phyloP scores from a whole-genome alignment of 1,284 basidiomycete genomes.

The Porogramme epimiltina region DNA sequence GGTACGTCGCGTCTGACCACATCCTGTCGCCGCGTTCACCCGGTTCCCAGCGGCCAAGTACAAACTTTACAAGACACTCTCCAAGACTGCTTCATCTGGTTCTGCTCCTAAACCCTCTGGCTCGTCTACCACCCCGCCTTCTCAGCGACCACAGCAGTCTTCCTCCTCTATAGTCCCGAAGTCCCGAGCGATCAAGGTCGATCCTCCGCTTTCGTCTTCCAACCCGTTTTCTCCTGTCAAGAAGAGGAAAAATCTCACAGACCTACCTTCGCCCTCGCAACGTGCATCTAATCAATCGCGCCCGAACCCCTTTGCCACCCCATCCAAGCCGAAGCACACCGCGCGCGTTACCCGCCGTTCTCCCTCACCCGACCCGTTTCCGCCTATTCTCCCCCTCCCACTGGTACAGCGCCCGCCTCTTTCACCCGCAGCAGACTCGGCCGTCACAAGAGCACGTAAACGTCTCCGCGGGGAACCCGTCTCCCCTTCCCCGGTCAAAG shows the following conservation, averaged over 20 bases:
- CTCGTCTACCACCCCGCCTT: constrained; percentile 37
- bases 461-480: constrained; percentile 78
- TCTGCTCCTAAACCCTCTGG: constrained; percentile 16
- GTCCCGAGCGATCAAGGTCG: constrained; percentile 49
- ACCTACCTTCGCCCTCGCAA: constrained; percentile 15
- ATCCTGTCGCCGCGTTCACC: constrained; percentile 23
- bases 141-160: constrained; percentile 33
- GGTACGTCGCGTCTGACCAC: constrained; percentile 49
- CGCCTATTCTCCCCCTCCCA: constrained; percentile 31
- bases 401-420: constrained; percentile 14
- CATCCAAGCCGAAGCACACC: constrained; percentile 44
- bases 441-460: constrained; percentile 71
- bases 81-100: constrained; percentile 44
- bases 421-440: constrained; percentile 27
- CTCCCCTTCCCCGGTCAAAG: constrained; percentile 76
- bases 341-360: constrained; percentile 29
- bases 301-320: constrained; percentile 57
- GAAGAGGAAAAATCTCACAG: constrained; percentile 38
- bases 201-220: constrained; percentile 52
- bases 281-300: constrained; percentile 26
- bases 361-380: constrained; percentile 41
- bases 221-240: constrained; percentile 82
- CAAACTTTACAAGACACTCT: constrained; percentile 78
- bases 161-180: constrained; percentile 44
- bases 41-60: constrained; percentile 70